phyloP scores from a whole-genome alignment of 139 green algal genomes.

The Coelastrella sp. region DNA sequence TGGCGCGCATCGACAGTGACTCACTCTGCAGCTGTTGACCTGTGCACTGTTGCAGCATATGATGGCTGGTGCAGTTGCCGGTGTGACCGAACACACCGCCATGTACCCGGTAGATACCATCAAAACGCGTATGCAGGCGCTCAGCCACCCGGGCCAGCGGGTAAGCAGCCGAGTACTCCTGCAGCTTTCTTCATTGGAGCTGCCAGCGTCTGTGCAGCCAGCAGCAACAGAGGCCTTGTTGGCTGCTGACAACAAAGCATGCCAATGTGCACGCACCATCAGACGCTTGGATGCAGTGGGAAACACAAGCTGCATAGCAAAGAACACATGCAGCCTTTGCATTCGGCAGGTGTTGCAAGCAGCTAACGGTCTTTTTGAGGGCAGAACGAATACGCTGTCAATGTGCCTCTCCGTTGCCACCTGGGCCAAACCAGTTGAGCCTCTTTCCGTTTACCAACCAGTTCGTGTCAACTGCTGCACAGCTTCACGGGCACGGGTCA shows the following conservation, averaged over 20 bases:
- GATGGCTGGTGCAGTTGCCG: conserved; percentile 88
- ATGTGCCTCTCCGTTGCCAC: too few relatives aligned
- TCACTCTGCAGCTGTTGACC: neutral
- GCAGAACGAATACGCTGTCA: too few relatives aligned
- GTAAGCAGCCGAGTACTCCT: conserved; percentile 37
- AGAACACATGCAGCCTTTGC: too few relatives aligned
- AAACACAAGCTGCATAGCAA: too few relatives aligned
- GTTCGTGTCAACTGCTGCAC: conserved; percentile 2
- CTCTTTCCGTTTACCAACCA: neutral
- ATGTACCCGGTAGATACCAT: conserved; percentile 99
- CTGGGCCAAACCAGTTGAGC: neutral
- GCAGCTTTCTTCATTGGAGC: too few relatives aligned
- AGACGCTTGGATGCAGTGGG: too few relatives aligned
- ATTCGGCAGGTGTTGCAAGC: too few relatives aligned
- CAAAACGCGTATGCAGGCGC: conserved; percentile 97
- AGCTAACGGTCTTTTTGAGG: too few relatives aligned
- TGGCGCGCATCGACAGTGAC: neutral
- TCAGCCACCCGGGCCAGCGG: conserved; percentile 88
- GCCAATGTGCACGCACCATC: too few relatives aligned
- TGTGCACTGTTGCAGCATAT: conserved; percentile 81
- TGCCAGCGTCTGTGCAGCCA: neutral
- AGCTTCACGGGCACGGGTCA: conserved; percentile 72
- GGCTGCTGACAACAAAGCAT: neutral
- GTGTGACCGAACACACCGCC: conserved; percentile 93
- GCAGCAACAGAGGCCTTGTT: neutral